These are phyloP conservation scores for Kwoniella mangroviensis DNA, from an alignment of 768 basidiomycete genomes.

Conservation along the genomic window DNA sequence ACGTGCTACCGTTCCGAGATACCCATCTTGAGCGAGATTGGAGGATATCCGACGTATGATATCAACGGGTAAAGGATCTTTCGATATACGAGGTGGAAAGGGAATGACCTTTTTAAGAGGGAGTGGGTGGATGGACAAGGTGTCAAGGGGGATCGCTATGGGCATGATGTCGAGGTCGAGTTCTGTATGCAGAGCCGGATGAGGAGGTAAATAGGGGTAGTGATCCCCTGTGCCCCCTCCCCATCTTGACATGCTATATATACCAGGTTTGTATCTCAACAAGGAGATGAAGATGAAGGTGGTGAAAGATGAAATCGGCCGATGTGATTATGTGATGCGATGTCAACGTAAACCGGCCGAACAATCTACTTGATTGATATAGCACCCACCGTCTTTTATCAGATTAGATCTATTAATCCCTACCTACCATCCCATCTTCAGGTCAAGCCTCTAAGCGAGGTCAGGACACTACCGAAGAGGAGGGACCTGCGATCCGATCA, in stretches of 20 bases:
- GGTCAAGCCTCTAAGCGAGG: neutral
- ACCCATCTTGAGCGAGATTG: slow-evolving; percentile 11
- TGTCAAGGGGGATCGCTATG: slow-evolving; percentile 7
- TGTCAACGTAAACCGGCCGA: slow-evolving; percentile 15
- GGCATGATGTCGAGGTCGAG: slow-evolving; percentile 7
- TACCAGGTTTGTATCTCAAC: neutral
- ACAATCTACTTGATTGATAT: neutral
- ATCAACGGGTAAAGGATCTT: slow-evolving; percentile 20
- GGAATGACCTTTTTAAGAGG: neutral
- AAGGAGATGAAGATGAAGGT: neutral
- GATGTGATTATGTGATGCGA: neutral
- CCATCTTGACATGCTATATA: slow-evolving; percentile 5
- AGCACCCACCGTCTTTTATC: neutral
- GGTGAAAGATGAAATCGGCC: neutral
- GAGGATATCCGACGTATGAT: slow-evolving; percentile 22
- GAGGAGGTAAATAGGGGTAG: neutral
- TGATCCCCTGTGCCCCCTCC: neutral
- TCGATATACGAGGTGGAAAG: neutral
- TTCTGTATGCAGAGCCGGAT: neutral
- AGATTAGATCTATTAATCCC: slow-evolving; percentile 3
- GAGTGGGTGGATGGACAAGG: neutral
- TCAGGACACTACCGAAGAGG: neutral
- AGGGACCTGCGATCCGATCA: neutral
- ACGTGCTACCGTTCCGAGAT: neutral
- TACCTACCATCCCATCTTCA: too few species aligned